Conservation (phyloP, 2,329 filamentous ascomycete genomes). For the Daldinia sp. region DNA sequence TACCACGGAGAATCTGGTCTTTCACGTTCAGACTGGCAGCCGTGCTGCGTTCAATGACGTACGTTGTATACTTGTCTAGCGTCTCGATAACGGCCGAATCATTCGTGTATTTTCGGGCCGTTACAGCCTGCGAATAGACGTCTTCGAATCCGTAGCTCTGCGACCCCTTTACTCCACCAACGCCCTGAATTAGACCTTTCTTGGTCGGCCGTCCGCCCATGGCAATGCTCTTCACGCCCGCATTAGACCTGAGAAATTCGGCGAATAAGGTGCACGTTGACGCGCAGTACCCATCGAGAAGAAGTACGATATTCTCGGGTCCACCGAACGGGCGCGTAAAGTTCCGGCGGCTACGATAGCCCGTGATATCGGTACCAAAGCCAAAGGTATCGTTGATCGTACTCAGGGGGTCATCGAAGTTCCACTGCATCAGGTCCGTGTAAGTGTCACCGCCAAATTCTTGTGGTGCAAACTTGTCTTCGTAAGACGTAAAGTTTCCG, state of each 20-base stretch:
- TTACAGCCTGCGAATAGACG: conserved; percentile 48
- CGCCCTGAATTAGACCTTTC: conserved; percentile 63
- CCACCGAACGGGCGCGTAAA: conserved; percentile 65
- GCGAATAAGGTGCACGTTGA: conserved; percentile 69
- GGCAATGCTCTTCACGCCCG: conserved; percentile 65
- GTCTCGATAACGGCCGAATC: conserved; percentile 49
- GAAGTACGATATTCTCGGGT: conserved; percentile 68
- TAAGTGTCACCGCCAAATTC: conserved; percentile 64
- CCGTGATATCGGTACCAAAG: conserved; percentile 61
- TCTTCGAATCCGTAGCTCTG: conserved; percentile 53
- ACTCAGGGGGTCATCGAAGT: conserved; percentile 59
- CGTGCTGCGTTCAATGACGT: conserved; percentile 53
- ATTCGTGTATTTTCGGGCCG: conserved; percentile 46
- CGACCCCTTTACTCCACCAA: conserved; percentile 66
- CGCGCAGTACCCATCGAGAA: conserved; percentile 70
- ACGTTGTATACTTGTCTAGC: conserved; percentile 50
- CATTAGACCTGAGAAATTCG: conserved; percentile 65
- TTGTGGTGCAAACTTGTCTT: conserved; percentile 58
- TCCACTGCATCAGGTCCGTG: conserved; percentile 65
- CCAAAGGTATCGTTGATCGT: conserved; percentile 58
- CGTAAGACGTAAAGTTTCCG: conserved; percentile 63
- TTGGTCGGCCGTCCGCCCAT: conserved; percentile 62
- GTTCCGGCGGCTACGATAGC: conserved; percentile 62
- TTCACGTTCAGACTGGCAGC: conserved; percentile 55
- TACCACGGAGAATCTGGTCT: conserved; percentile 54